Evolutionary conservation across 2,329 filamentous ascomycete species (phyloP).

Genomic region (Erysiphe pulchra): DNA sequence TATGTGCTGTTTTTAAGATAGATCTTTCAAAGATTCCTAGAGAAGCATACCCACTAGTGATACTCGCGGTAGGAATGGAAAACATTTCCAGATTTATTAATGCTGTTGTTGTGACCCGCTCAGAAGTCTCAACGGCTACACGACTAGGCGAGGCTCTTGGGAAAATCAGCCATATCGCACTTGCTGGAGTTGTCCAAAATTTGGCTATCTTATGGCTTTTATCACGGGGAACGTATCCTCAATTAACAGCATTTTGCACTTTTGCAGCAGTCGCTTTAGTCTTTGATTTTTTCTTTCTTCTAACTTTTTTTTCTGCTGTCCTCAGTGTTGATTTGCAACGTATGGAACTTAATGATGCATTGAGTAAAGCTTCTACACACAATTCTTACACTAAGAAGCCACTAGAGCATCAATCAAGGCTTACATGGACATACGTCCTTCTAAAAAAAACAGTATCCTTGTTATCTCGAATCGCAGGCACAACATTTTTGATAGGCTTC

Average conservation of each 20-base stretch:
- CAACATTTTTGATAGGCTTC: slow-evolving; percentile 45
- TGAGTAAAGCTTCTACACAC: slow-evolving; percentile 24
- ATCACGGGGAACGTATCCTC: slow-evolving; percentile 40
- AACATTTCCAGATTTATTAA: slow-evolving; percentile 62
- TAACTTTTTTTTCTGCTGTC: slow-evolving; percentile 59
- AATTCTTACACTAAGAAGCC: slow-evolving; percentile 8
- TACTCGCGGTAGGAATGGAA: slow-evolving; percentile 47
- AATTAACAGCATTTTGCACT: slow-evolving; percentile 48
- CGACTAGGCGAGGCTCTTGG: slow-evolving; percentile 52
- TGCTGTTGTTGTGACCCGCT: slow-evolving; percentile 44
- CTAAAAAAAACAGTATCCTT: slow-evolving; percentile 37
- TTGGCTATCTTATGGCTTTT: slow-evolving; percentile 37
- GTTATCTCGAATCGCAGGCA: slow-evolving; percentile 51
- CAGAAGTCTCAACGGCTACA: slow-evolving; percentile 38
- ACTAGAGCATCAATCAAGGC: slow-evolving; percentile 8
- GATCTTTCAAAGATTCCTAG: slow-evolving; percentile 51
- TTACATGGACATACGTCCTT: slow-evolving; percentile 34
- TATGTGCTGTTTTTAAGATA: slow-evolving; percentile 51
- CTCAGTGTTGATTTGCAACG: slow-evolving; percentile 56
- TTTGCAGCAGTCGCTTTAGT: slow-evolving; percentile 51
- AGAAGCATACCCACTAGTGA: slow-evolving; percentile 51
- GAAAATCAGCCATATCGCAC: slow-evolving; percentile 41
- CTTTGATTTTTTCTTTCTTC: slow-evolving; percentile 53
- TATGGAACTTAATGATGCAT: slow-evolving; percentile 47
- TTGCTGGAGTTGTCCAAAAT: slow-evolving; percentile 44